Percentiles rank a stretch among this genome's conserved stretches.
These are phyloP conservation scores for Ilyonectria robusta DNA, from an alignment of 2,329 filamentous ascomycete genomes.

Conservation along the genomic window DNA sequence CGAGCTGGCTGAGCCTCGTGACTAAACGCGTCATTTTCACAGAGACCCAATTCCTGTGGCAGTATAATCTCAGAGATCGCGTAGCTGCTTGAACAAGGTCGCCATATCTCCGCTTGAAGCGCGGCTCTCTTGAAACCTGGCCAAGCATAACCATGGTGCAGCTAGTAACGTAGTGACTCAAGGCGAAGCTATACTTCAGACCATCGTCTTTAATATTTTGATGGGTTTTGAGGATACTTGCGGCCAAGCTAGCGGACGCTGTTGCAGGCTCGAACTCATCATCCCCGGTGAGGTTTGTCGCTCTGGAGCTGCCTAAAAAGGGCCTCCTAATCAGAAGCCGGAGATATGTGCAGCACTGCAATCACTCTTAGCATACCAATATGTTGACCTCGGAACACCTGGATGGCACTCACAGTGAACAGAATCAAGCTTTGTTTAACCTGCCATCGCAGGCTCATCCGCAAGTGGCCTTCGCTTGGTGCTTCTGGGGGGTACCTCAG, in stretches of 20 bases:
- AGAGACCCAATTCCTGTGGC: slow-evolving; percentile 36
- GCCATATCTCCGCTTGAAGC: slow-evolving; percentile 32
- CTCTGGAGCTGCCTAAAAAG: background rate
- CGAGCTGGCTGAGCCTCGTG: slow-evolving; percentile 30
- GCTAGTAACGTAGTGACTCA: slow-evolving; percentile 39
- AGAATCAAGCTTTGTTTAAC: slow-evolving; percentile 31
- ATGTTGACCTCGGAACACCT: too few species aligned
- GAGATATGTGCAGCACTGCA: slow-evolving; percentile 35
- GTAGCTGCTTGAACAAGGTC: slow-evolving; percentile 19
- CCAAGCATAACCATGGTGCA: slow-evolving; percentile 38
- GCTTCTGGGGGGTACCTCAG: slow-evolving; percentile 19
- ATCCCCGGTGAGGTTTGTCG: slow-evolving; percentile 12
- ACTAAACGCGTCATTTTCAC: slow-evolving; percentile 38
- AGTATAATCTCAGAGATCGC: slow-evolving; percentile 32
- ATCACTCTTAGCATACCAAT: background rate
- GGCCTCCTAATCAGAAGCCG: slow-evolving; percentile 36
- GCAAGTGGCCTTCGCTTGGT: slow-evolving; percentile 21
- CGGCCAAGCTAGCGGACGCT: slow-evolving; percentile 32
- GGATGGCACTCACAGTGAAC: slow-evolving; percentile 16
- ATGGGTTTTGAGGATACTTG: slow-evolving; percentile 29
- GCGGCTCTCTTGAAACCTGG: slow-evolving; percentile 27
- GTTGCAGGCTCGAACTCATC: slow-evolving; percentile 31
- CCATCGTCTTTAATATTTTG: slow-evolving; percentile 33
- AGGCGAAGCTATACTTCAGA: slow-evolving; percentile 37
- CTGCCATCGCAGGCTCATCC: slow-evolving; percentile 29